Evolutionary conservation across 805 yeast genomes (phyloP).

Genomic region (Saccharomycopsis babjevae): DNA sequence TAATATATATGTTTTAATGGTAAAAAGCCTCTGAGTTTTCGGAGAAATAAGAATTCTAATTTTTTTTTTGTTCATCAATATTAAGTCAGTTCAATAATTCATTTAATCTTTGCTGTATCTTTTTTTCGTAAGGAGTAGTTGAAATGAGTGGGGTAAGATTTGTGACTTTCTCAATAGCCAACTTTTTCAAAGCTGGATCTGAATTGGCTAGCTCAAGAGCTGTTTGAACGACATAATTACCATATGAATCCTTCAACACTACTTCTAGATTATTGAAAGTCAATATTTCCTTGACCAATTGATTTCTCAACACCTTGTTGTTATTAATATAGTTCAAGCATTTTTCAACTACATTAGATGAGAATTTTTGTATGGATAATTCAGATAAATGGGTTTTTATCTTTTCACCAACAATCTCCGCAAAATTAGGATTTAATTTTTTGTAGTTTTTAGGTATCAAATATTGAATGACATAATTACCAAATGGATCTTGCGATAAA

Average conservation of each 20-base stretch:
- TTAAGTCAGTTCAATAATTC: slow-evolving; percentile 11
- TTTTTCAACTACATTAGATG: slow-evolving; percentile 93
- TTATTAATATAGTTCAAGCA: slow-evolving; percentile 44
- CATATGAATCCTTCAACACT: slow-evolving; percentile 81
- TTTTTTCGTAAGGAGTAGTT: slow-evolving; percentile 52
- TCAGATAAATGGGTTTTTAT: slow-evolving; percentile 27
- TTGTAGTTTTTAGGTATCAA: slow-evolving; percentile 47
- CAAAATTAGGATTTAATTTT: slow-evolving; percentile 21
- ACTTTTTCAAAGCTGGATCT: slow-evolving; percentile 19
- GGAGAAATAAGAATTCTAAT: no score
- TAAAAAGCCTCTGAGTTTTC: not conserved
- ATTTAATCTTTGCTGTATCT: slow-evolving; percentile 47
- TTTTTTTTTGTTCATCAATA: not conserved
- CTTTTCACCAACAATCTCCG: slow-evolving; percentile 21
- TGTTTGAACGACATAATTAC: slow-evolving; percentile 92
- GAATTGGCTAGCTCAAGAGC: slow-evolving; percentile 22
- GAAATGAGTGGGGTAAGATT: slow-evolving; percentile 41
- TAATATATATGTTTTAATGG: not conserved
- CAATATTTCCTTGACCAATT: slow-evolving; percentile 44
- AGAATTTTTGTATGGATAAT: slow-evolving; percentile 78
- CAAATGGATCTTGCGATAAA: slow-evolving; percentile 72
- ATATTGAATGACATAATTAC: slow-evolving; percentile 75
- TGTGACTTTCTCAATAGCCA: slow-evolving; percentile 26
- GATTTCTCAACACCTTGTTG: slow-evolving; percentile 30
- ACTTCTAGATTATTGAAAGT: slow-evolving; percentile 43